These are phyloP conservation scores for Eremothecium coryli DNA, from an alignment of 1,139 yeast genomes.

Conservation along the genomic window DNA sequence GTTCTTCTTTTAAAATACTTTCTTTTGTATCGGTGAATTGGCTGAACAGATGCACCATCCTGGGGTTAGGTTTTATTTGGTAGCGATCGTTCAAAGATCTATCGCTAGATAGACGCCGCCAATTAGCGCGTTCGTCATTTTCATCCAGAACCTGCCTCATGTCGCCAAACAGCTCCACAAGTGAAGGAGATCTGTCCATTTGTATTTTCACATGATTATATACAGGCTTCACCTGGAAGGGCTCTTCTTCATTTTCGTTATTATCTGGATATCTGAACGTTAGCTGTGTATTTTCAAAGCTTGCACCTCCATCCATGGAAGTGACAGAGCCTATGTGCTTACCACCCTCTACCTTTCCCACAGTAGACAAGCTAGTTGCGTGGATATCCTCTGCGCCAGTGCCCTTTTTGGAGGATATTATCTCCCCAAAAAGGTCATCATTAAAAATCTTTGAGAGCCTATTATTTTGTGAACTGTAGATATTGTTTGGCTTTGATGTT, in stretches of 20 bases:
- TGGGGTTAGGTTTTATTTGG: not conserved
- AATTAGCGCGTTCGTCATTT: conserved; percentile 25
- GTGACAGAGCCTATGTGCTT: too few species aligned
- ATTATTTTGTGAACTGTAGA: not conserved
- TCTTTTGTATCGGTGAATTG: not conserved
- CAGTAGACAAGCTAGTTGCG: not conserved
- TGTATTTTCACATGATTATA: conserved; percentile 8
- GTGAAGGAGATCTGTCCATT: conserved; percentile 25
- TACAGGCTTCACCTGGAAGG: too few species aligned
- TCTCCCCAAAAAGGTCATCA: conserved; percentile 26
- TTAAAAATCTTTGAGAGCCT: conserved; percentile 22
- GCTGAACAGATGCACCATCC: not conserved
- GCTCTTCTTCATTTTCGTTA: conserved; percentile 1
- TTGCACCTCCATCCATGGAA: too few species aligned
- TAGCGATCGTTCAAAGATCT: conserved; percentile 13
- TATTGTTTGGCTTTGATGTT: too few species aligned
- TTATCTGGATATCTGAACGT: not conserved
- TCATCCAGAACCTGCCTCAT: conserved; percentile 28
- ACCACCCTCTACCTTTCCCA: not conserved
- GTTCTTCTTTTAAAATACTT: not conserved
- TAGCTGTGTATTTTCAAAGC: not conserved
- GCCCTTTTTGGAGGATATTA: conserved; percentile 6
- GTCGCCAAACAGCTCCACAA: conserved; percentile 23
- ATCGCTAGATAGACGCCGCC: conserved; percentile 25
- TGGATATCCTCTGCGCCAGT: not conserved